Conservation (phyloP, 345 rosid genomes). For the Gossypium thurberi region DNA sequence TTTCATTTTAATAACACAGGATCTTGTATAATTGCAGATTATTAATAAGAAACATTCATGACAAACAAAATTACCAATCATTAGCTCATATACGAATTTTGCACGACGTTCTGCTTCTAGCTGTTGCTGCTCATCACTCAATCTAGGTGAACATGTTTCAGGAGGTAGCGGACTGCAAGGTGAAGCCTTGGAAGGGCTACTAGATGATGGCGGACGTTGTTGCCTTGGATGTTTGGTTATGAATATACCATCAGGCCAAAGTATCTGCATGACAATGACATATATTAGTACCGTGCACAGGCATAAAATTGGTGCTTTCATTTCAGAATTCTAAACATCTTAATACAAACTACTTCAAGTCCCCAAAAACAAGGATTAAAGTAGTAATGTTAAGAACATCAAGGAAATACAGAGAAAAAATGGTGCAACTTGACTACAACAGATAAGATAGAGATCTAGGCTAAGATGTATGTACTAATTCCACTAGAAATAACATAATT, state of each 20-base stretch:
- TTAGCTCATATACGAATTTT: conserved; percentile 80
- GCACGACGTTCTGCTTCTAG: conserved; percentile 72
- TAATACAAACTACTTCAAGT: background rate
- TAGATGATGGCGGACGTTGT: conserved; percentile 33
- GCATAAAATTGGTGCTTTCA: background rate
- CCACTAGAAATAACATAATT: background rate
- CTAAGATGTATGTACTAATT: background rate
- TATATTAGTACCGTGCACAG: background rate
- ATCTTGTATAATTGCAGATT: background rate
- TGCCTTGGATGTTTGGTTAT: conserved; percentile 90
- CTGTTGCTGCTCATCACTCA: conserved; percentile 52
- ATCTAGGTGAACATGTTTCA: conserved; percentile 37
- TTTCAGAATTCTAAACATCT: background rate
- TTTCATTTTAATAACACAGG: background rate
- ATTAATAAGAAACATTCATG: background rate
- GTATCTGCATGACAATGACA: conserved; percentile 40
- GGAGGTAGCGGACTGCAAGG: conserved; percentile 23
- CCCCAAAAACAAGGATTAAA: background rate
- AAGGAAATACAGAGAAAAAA: background rate
- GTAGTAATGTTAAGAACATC: no score
- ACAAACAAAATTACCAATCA: conserved; percentile 57
- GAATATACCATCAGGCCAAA: conserved; percentile 99
- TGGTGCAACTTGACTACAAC: background rate
- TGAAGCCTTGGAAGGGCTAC: conserved; percentile 26
- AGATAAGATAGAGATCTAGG: background rate